phyloP scores from a whole-genome alignment of 495 filamentous ascomycete species.

The Aspergillus egyptiacus region DNA sequence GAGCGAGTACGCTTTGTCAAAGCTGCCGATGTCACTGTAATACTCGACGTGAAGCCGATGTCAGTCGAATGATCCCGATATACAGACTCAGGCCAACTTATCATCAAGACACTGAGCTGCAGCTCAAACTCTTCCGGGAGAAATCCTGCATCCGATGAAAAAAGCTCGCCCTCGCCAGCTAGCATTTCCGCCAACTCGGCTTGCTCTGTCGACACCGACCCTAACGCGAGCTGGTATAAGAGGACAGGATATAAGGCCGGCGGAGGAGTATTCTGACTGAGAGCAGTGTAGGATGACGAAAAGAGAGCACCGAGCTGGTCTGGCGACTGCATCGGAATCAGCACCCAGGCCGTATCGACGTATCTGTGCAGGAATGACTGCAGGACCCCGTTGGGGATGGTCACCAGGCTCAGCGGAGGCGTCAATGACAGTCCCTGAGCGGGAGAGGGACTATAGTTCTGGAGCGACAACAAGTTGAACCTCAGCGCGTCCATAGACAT shows the following conservation, averaged over 20 bases:
- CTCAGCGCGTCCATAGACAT: neutral
- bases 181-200: conserved; percentile 1
- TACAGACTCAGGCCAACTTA: neutral
- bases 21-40: neutral
- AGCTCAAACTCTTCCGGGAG: neutral
- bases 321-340: neutral
- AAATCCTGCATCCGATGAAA: neutral
- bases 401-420: neutral
- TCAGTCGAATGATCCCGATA: neutral
- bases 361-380: neutral
- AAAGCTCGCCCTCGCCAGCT: neutral
- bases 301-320: neutral
- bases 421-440: neutral
- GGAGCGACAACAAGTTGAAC: neutral
- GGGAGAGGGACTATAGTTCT: neutral
- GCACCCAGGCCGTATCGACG: neutral
- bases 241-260: neutral
- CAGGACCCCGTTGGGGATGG: neutral
- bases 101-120: neutral
- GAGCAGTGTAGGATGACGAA: neutral
- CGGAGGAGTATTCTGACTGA: neutral
- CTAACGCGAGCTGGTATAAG: neutral
- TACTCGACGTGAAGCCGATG: neutral
- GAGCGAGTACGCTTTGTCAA: neutral
- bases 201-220: neutral